phyloP scores from a whole-genome alignment of 495 filamentous ascomycete genomes.

The Friedmanniomyces simplex region DNA sequence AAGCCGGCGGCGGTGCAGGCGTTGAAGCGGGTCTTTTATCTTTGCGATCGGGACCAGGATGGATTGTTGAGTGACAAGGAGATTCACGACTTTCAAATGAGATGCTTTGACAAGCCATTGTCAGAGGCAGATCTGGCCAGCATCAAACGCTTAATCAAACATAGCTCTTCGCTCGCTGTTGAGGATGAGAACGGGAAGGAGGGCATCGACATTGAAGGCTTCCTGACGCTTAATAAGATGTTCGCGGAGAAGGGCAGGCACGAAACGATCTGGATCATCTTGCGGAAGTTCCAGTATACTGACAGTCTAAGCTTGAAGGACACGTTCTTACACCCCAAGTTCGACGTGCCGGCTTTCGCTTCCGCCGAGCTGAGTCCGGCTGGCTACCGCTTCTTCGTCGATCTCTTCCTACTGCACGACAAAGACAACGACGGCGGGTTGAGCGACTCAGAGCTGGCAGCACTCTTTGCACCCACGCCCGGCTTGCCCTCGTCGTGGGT shows the following conservation, averaged over 20 bases:
- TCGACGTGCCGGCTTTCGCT: slow-evolving; percentile 81
- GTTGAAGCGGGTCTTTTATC: slow-evolving; percentile 80
- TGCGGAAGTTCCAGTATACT: slow-evolving; percentile 93
- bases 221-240: slow-evolving; percentile 82
- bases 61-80: slow-evolving; percentile 86
- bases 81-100: slow-evolving; percentile 78
- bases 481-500: slow-evolving; percentile 78
- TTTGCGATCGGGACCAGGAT: slow-evolving; percentile 93
- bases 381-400: slow-evolving; percentile 95
- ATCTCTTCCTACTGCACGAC: slow-evolving; percentile 87
- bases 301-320: slow-evolving; percentile 86
- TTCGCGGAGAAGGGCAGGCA: slow-evolving; percentile 97
- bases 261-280: slow-evolving; percentile 93
- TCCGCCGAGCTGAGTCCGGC: slow-evolving; percentile 91
- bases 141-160: slow-evolving; percentile 71
- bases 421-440: slow-evolving; percentile 96
- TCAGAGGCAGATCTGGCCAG: slow-evolving; percentile 68
- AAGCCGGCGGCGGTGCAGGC: slow-evolving; percentile 84
- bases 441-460: slow-evolving; percentile 69
- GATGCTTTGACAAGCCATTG: slow-evolving; percentile 80
- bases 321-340: slow-evolving; percentile 81
- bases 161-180: slow-evolving; percentile 37
- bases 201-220: slow-evolving; percentile 72
- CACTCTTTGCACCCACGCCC: slow-evolving; percentile 87
- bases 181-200: slow-evolving; percentile 45